Conservation (phyloP, 257 asterid species). For the Solanum gracilifrons region DNA sequence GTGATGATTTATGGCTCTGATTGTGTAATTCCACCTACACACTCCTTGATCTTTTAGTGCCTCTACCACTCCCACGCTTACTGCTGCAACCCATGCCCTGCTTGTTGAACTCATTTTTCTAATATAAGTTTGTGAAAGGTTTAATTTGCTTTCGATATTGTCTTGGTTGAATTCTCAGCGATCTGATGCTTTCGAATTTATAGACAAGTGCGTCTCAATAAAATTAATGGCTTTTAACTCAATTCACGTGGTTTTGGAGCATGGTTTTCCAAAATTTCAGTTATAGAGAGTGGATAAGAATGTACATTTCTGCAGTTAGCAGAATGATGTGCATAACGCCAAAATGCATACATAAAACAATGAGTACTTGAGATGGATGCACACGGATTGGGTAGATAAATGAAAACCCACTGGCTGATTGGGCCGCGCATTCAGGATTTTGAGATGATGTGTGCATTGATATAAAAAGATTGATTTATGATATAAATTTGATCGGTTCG, state of each 20-base stretch:
- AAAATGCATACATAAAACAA: not conserved
- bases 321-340: not conserved
- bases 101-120: constrained; percentile 14
- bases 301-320: not conserved
- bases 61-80: constrained; percentile 8
- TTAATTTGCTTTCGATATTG: not conserved
- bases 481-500: no score
- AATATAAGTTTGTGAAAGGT: not conserved
- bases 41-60: constrained; percentile 19
- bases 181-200: not conserved
- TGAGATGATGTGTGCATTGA: no score
- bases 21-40: constrained; percentile 8
- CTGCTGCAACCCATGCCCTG: constrained; percentile 16
- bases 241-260: not conserved
- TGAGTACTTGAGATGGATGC: not conserved
- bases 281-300: not conserved
- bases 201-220: not conserved
- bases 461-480: no score
- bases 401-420: not conserved
- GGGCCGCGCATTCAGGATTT: no score
- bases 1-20: constrained; percentile 1
- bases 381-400: not conserved
- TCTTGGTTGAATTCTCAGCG: not conserved
- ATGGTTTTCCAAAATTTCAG: not conserved
- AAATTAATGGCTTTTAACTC: not conserved